A percentile compares a stretch with the other conserved stretches of the same genome.
Conservation (phyloP, 495 filamentous ascomycete genomes). For the Cercophora newfieldiana region DNA sequence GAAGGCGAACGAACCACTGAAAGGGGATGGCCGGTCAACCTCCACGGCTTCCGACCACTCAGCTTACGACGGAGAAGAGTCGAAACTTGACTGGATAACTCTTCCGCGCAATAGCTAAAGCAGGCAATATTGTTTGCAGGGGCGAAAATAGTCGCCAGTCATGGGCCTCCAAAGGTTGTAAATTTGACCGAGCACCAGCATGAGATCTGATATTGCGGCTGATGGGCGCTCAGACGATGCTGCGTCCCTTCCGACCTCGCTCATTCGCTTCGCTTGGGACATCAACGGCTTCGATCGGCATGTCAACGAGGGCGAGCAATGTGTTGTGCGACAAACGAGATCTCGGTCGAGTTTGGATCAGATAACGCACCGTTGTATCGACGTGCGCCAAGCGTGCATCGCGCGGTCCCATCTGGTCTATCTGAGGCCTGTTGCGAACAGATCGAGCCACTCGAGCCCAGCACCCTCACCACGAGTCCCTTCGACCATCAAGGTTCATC, state of each 20-base stretch:
- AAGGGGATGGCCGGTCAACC: neutral
- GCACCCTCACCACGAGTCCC: neutral
- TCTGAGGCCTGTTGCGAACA: no score
- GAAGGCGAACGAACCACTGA: neutral
- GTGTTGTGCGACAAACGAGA: neutral
- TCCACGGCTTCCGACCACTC: conserved; percentile 3
- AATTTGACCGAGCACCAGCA: neutral
- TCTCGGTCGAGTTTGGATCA: neutral
- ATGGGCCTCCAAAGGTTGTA: neutral
- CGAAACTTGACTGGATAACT: conserved; percentile 5
- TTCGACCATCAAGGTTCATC: neutral
- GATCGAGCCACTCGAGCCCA: neutral
- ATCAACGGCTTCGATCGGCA: neutral
- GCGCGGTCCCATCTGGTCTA: no score
- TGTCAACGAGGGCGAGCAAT: neutral
- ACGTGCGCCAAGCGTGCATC: neutral
- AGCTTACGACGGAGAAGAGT: conserved; percentile 5
- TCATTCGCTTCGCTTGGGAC: neutral
- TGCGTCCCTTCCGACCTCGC: neutral
- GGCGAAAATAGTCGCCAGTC: conserved; percentile 12
- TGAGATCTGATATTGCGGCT: conserved; percentile 14
- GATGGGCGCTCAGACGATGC: conserved; percentile 2
- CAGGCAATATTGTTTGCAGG: conserved; percentile 10
- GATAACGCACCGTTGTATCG: neutral
- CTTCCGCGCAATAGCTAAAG: conserved; percentile 6